Percentiles rank a stretch among this genome's conserved stretches.
phyloP scores from a whole-genome alignment of 768 basidiomycete genomes.

The Suillus hirtellus region DNA sequence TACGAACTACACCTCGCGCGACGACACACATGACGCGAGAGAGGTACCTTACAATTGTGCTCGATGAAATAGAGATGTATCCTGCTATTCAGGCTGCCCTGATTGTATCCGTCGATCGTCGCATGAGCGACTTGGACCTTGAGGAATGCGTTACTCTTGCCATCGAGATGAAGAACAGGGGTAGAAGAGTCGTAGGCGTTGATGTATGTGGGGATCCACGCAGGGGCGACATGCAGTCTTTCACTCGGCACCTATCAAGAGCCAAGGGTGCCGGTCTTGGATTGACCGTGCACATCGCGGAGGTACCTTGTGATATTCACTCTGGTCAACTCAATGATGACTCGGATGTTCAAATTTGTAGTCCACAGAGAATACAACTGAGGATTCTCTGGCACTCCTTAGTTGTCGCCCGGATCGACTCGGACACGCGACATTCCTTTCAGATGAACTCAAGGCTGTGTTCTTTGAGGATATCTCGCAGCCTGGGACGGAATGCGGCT shows the following conservation, averaged over 20 bases:
- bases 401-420: slow-evolving; percentile 65
- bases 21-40: slow-evolving; percentile 58
- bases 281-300: slow-evolving; percentile 82
- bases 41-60: slow-evolving; percentile 64
- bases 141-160: slow-evolving; percentile 61
- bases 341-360: slow-evolving; percentile 21
- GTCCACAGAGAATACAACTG: slow-evolving; percentile 48
- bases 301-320: slow-evolving; percentile 45
- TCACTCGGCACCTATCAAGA: slow-evolving; percentile 50
- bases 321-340: not conserved
- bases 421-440: slow-evolving; percentile 81
- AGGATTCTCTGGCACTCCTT: slow-evolving; percentile 63
- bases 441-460: slow-evolving; percentile 54
- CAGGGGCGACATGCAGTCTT: slow-evolving; percentile 54
- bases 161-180: slow-evolving; percentile 50
- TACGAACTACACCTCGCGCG: slow-evolving; percentile 76
- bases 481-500: slow-evolving; percentile 10
- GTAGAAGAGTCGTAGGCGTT: slow-evolving; percentile 69
- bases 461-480: slow-evolving; percentile 43
- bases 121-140: slow-evolving; percentile 54
- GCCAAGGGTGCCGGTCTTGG: slow-evolving; percentile 64
- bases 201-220: slow-evolving; percentile 80
- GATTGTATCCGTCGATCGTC: slow-evolving; percentile 75
- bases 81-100: slow-evolving; percentile 50
- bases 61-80: slow-evolving; percentile 65